Base-by-base conservation (phyloP, 306 rosid species). In the Vigna radiata region DNA sequence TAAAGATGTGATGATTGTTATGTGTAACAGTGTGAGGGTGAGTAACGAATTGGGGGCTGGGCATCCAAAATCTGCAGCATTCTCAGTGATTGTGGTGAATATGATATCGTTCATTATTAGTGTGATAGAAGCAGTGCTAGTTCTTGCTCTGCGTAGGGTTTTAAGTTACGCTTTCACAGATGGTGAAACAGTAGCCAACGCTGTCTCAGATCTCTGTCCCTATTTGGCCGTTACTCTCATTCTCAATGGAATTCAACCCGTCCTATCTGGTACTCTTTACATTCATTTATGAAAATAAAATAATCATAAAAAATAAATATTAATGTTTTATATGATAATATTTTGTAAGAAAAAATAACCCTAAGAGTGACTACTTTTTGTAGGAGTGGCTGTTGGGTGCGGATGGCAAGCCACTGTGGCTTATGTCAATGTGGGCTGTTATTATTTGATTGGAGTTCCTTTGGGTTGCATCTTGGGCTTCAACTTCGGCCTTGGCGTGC, bases 11-110 rank as follows among this genome's bases (percentile, higher is more conserved):
- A 10, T 52, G 37, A 10, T 58, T 23, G 13, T 33, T 33, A 36
- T 37, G 1, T 37, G 5, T 16, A 49, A 9, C 84, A 90, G 96
- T 56, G 93, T 90, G 71, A 82, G 96, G 70, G 88, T 90, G 39
- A 82, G 96, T 84, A 90, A 90, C 53, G 95, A 91, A 82, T 59
- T 91, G 3, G 97, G 97, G 25, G 87, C 90, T n/a, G 91, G 91
- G 68, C 79, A 91, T 83, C 85, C 91, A 0, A 87, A 79, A 41
- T 85, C 97, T 4, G 97, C 95, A 16, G 83, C 89, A 72, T 88
- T 90, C 75, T 79, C 90, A 0, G 91, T 91, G 0, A 19, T 73
- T 7, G 37, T 88, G 2, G 95, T 88, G 68, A 90, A 82, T 2
- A 0, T 36, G 13, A 8, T 85, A 10, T 90, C 93, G 0, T 77